Conservation (phyloP, 2,329 filamentous ascomycete species). For the Allantophomopsis lycopodina region DNA sequence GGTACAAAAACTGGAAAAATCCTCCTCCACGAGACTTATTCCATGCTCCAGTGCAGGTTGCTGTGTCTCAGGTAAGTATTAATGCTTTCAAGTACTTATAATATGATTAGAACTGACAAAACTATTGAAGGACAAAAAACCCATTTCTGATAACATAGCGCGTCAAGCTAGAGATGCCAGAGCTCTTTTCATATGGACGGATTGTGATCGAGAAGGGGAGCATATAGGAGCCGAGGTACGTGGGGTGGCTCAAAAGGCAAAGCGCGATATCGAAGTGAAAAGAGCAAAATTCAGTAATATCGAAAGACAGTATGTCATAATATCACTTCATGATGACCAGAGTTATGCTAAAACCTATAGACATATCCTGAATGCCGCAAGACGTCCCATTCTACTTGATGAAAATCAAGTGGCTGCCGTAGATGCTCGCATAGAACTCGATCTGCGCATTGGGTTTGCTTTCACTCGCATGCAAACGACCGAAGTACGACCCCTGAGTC, state of each 20-base stretch:
- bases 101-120: neutral
- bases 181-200: constrained; percentile 91
- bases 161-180: constrained; percentile 59
- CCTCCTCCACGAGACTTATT: constrained; percentile 73
- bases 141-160: constrained; percentile 75
- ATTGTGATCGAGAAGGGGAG: constrained; percentile 95
- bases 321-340: constrained; percentile 1
- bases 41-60: constrained; percentile 59
- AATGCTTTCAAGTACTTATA: no score
- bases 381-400: constrained; percentile 64
- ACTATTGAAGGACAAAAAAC: constrained; percentile 51
- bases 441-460: constrained; percentile 80
- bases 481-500: constrained; percentile 60
- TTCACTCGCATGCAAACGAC: constrained; percentile 84
- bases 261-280: constrained; percentile 62
- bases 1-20: constrained; percentile 67
- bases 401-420: constrained; percentile 81
- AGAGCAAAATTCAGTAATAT: constrained; percentile 93
- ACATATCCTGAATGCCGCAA: constrained; percentile 76
- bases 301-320: constrained; percentile 58
- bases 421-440: constrained; percentile 76
- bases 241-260: constrained; percentile 62
- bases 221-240: constrained; percentile 90
- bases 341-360: constrained; percentile 25
- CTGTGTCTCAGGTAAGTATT: constrained; percentile 13